phyloP scores from a whole-genome alignment of 208 protist species.

The Trypanosoma vivax region DNA sequence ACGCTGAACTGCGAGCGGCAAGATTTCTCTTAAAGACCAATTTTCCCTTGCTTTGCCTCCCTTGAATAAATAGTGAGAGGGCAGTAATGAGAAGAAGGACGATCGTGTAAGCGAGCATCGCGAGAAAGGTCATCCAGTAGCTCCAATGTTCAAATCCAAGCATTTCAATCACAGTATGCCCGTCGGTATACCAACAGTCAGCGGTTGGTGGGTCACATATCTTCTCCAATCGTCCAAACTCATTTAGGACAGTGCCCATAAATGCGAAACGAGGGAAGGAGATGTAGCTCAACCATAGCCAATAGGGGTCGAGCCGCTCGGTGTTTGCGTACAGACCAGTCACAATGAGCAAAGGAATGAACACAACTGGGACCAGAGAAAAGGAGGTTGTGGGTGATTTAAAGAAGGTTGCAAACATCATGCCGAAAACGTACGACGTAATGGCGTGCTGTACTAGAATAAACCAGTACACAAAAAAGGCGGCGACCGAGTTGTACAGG shows the following conservation, averaged over 20 bases:
- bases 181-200: constrained; percentile 44
- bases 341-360: constrained; percentile 58
- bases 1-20: constrained; percentile 41
- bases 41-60: constrained; percentile 42
- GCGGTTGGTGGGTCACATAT: constrained; percentile 32
- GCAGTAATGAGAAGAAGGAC: constrained; percentile 46
- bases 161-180: constrained; percentile 40
- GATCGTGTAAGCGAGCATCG: constrained; percentile 56
- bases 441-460: constrained; percentile 44
- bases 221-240: constrained; percentile 56
- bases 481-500: constrained; percentile 29
- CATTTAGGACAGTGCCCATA: constrained; percentile 50
- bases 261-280: constrained; percentile 69
- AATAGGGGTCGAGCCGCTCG: constrained; percentile 42
- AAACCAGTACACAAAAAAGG: constrained; percentile 39
- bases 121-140: constrained; percentile 60
- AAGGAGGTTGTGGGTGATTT: constrained; percentile 50
- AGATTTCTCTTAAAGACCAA: constrained; percentile 60
- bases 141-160: constrained; percentile 64
- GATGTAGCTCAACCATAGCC: constrained; percentile 72
- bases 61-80: constrained; percentile 54
- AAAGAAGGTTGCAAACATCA: constrained; percentile 56
- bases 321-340: constrained; percentile 58
- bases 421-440: constrained; percentile 55
- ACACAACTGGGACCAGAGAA: constrained; percentile 46